These are phyloP conservation scores for Moesziomyces sp. DNA, from an alignment of 1,284 basidiomycete species.

Conservation along the genomic window DNA sequence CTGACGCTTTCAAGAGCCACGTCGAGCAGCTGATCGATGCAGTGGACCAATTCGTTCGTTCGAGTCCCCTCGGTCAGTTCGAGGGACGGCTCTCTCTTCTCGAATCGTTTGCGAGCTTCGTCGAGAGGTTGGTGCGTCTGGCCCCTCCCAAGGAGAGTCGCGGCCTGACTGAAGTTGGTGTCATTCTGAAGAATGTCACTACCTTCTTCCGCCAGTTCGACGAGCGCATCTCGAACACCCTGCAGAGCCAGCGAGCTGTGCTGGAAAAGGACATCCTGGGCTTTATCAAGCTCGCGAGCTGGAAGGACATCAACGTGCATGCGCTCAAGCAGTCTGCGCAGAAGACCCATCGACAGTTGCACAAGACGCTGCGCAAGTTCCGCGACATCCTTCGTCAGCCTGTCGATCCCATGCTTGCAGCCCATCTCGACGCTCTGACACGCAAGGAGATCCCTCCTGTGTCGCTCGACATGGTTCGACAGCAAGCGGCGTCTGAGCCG, in stretches of 20 bases:
- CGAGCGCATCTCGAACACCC: constrained; percentile 71
- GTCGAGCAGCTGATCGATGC: constrained; percentile 79
- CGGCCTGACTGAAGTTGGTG: constrained; percentile 62
- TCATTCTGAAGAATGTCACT: constrained; percentile 78
- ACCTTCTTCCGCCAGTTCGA: constrained; percentile 78
- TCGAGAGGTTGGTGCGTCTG: constrained; percentile 36
- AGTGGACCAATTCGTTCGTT: constrained; percentile 81
- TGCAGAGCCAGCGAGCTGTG: constrained; percentile 74
- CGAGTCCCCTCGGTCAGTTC: constrained; percentile 87
- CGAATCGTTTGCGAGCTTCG: constrained; percentile 73
- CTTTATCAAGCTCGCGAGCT: constrained; percentile 94
- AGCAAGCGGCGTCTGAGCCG: constrained; percentile 4
- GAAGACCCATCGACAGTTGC: constrained; percentile 89
- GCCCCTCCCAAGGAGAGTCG: constrained; percentile 39
- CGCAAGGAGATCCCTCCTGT: constrained; percentile 45
- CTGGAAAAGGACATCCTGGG: constrained; percentile 85
- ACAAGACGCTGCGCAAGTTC: constrained; percentile 91
- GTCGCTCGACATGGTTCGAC: constrained; percentile 17
- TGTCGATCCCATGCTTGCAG: constrained; percentile 66
- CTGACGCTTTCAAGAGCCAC: constrained; percentile 71
- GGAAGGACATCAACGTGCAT: constrained; percentile 97
- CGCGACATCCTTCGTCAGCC: constrained; percentile 86
- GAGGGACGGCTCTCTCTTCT: constrained; percentile 78
- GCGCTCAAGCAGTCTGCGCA: constrained; percentile 92
- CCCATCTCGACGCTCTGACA: constrained; percentile 41